Evolutionary conservation across 2,329 filamentous ascomycete species (phyloP).

Genomic region (Phaeoacremonium minimum): DNA sequence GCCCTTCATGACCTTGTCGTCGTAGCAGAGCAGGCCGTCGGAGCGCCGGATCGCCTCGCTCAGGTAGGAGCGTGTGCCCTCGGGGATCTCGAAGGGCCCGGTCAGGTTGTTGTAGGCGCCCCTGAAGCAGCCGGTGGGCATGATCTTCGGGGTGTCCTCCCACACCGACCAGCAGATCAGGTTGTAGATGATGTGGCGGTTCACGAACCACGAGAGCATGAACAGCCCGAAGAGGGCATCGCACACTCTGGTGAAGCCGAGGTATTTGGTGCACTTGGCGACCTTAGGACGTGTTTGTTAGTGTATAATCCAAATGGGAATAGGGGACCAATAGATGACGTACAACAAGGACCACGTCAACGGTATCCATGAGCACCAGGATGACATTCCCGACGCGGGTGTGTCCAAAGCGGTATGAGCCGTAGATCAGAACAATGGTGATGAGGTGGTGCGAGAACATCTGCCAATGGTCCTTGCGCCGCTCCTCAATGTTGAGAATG

Average conservation of each 20-base stretch:
- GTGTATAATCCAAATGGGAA: not conserved
- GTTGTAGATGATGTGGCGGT: slow-evolving; percentile 77
- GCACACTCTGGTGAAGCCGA: slow-evolving; percentile 70
- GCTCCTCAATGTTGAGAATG: slow-evolving; percentile 90
- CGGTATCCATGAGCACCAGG: slow-evolving; percentile 87
- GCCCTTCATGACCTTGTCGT: slow-evolving; percentile 64
- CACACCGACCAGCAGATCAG: slow-evolving; percentile 81
- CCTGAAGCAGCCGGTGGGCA: slow-evolving; percentile 68
- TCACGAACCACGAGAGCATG: slow-evolving; percentile 77
- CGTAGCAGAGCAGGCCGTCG: slow-evolving; percentile 76
- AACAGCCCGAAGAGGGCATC: slow-evolving; percentile 83
- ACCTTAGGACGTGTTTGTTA: slow-evolving; percentile 41
- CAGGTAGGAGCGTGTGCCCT: slow-evolving; percentile 56
- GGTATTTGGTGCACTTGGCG: slow-evolving; percentile 92
- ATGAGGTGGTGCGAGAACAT: slow-evolving; percentile 96
- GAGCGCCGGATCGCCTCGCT: slow-evolving; percentile 70
- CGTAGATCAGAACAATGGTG: slow-evolving; percentile 74
- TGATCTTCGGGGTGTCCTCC: slow-evolving; percentile 55
- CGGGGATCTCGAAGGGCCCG: slow-evolving; percentile 46
- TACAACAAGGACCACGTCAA: slow-evolving; percentile 84
- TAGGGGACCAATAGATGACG: no score
- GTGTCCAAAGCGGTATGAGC: slow-evolving; percentile 82
- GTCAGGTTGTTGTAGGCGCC: slow-evolving; percentile 50
- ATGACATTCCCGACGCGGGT: slow-evolving; percentile 87
- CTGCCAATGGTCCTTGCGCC: slow-evolving; percentile 90